phyloP scores from a whole-genome alignment of 1,139 yeast species.

The Pichia cactophila region DNA sequence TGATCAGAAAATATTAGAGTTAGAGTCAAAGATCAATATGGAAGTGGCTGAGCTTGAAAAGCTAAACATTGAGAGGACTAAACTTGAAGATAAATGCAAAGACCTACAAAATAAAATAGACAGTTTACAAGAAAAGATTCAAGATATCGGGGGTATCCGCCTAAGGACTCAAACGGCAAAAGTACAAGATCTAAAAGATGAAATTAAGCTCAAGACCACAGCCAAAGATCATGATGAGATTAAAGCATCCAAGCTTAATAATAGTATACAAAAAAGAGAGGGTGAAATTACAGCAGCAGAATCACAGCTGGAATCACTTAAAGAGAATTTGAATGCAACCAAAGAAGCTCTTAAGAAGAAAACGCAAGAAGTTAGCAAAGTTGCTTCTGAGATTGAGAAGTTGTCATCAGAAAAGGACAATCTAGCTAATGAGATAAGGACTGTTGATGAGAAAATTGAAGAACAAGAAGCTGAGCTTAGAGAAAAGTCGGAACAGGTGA shows the following conservation, averaged over 20 bases:
- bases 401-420: constrained; percentile 51
- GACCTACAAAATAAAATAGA: constrained; percentile 54
- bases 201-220: constrained; percentile 53
- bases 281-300: constrained; percentile 1
- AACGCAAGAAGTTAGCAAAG: constrained; percentile 57
- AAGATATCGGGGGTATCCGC: constrained; percentile 89
- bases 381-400: constrained; percentile 48
- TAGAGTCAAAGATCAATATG: constrained; percentile 32
- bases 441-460: constrained; percentile 32
- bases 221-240: constrained; percentile 57
- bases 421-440: constrained; percentile 46
- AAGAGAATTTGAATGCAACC: neutral
- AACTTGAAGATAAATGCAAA: constrained; percentile 47
- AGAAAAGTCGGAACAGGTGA: constrained; percentile 31
- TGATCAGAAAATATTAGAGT: constrained; percentile 15
- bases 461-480: constrained; percentile 37
- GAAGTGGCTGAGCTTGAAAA: constrained; percentile 34
- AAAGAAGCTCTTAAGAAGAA: constrained; percentile 49
- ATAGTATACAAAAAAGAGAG: constrained; percentile 37
- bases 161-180: constrained; percentile 73
- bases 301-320: constrained; percentile 1
- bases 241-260: constrained; percentile 56
- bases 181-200: constrained; percentile 69
- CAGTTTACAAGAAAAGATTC: constrained; percentile 62
- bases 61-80: constrained; percentile 34